Percentiles rank a stretch among this genome's conserved stretches.
These are phyloP conservation scores for Echium plantagineum DNA, from an alignment of 257 asterid species.

Conservation along the genomic window DNA sequence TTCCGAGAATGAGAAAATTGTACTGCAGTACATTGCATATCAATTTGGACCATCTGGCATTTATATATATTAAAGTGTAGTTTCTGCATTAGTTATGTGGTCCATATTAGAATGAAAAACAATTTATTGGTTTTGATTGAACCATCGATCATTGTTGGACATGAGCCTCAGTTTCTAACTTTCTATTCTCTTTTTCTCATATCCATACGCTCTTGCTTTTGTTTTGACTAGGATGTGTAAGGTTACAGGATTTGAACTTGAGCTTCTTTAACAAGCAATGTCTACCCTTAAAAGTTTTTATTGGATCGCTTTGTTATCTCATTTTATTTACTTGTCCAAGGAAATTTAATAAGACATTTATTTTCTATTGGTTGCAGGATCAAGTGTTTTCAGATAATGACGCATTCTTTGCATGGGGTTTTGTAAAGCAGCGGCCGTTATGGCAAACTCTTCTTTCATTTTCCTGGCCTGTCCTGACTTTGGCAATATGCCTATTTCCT, in stretches of 20 bases:
- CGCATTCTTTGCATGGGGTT: constrained; percentile 96
- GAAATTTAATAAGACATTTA: neutral
- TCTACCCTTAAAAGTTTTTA: neutral
- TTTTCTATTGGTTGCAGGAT: constrained; percentile 50
- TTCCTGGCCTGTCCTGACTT: constrained; percentile 92
- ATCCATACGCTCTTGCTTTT: too few species aligned
- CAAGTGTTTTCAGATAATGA: constrained; percentile 86
- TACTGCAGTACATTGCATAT: neutral
- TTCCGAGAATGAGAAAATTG: neutral
- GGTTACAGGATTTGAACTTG: neutral
- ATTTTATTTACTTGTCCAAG: neutral
- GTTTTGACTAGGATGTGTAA: too few species aligned
- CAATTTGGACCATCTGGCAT: neutral
- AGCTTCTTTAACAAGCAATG: neutral
- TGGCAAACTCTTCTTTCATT: constrained; percentile 99
- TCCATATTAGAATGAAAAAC: neutral
- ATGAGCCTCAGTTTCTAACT: neutral
- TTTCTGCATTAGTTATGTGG: neutral
- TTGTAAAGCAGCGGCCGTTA: constrained; percentile 76
- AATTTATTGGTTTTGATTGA: neutral
- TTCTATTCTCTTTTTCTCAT: neutral
- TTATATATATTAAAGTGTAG: neutral
- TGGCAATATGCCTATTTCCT: constrained; percentile 97
- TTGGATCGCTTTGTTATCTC: neutral
- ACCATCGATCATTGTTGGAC: neutral